phyloP scores from a whole-genome alignment of 371 early-diverging fungal species.

The Entomophthora muscae region DNA sequence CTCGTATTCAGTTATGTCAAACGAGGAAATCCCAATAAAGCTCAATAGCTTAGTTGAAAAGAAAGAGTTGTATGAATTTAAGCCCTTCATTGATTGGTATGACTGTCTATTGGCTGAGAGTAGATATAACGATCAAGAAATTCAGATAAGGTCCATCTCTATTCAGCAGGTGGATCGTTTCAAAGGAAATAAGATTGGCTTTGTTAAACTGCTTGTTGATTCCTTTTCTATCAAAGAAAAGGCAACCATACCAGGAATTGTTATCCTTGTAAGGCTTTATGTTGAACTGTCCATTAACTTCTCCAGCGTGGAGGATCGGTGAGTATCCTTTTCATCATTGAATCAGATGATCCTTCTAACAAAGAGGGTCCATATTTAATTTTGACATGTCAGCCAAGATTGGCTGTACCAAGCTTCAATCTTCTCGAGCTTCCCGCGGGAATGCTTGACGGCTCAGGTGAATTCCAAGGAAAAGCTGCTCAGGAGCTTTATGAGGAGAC shows the following conservation, averaged over 20 bases:
- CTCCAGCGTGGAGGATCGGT: background rate
- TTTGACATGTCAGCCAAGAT: conserved; percentile 54
- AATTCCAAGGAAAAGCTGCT: conserved; percentile 29
- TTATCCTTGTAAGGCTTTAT: background rate
- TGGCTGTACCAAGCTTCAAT: conserved; percentile 37
- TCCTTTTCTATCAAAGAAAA: background rate
- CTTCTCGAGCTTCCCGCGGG: conserved; percentile 71
- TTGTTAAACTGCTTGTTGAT: background rate
- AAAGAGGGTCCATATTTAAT: conserved; percentile 25
- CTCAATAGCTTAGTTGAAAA: background rate
- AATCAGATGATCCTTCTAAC: background rate
- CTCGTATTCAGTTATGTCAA: no score
- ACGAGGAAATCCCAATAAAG: background rate
- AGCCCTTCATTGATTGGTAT: background rate
- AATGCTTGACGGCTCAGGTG: conserved; percentile 62
- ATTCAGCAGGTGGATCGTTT: background rate
- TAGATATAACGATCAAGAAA: background rate
- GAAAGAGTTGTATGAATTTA: background rate
- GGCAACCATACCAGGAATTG: background rate
- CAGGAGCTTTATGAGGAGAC: conserved; percentile 26
- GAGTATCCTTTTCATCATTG: background rate
- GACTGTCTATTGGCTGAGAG: background rate
- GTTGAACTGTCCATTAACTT: background rate
- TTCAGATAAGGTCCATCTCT: background rate
- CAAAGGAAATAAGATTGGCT: conserved; percentile 4